Evolutionary conservation across 495 filamentous ascomycete genomes (phyloP), one percentile per base, ranked within the genome.

Genomic region (Neurospora sp.): DNA sequence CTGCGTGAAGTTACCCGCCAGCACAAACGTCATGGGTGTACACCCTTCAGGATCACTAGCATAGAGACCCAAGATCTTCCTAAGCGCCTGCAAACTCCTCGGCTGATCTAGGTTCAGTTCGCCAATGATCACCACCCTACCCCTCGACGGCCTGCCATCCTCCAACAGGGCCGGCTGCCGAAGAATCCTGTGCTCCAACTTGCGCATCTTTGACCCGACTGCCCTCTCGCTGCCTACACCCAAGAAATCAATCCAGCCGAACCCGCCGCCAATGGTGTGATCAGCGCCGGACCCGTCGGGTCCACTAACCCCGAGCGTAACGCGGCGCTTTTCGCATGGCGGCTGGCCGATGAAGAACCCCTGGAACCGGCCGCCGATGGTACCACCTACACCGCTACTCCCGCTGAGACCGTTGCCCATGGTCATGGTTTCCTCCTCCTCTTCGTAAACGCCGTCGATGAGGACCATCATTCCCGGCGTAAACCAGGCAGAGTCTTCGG

Each of bases 221-320:
- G 93, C 93, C 69, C 94, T 91, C 79, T 97, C 94, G 74, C 93
- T 95, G 8, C 96, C 96, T 3, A 94, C 88, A 27, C 96, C 96
- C 0, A 97, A 82, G 79, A 98, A 98, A 78, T 99, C 96, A 9
- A 97, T 91, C 93, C 97, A 98, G 12, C 96, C 96, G 78, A 98
- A 97, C 1, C 93, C 94, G 70, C 89, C 90, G 22, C 92, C 91
- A 73, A 90, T 88, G 20, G 88, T 90, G 75, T 90, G 87, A 75
- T 86, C 84, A 22, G 78, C 82, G 14, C 79, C 85, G 41, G 1
- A 12, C 1, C 84, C 86, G 42, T 85, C 88, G 39, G 79, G 75
- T 3, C 82, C 81, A 70, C 81, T 87, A 40, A 92, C 87, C 38
- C 96, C 95, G 17, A 97, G 84, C 3, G 92, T 94, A 31, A 88